Percentiles rank a stretch among this genome's conserved stretches.
These are phyloP conservation scores for Lunasporangiospora selenospora DNA, from an alignment of 192 early-diverging fungal genomes.

Conservation along the genomic window DNA sequence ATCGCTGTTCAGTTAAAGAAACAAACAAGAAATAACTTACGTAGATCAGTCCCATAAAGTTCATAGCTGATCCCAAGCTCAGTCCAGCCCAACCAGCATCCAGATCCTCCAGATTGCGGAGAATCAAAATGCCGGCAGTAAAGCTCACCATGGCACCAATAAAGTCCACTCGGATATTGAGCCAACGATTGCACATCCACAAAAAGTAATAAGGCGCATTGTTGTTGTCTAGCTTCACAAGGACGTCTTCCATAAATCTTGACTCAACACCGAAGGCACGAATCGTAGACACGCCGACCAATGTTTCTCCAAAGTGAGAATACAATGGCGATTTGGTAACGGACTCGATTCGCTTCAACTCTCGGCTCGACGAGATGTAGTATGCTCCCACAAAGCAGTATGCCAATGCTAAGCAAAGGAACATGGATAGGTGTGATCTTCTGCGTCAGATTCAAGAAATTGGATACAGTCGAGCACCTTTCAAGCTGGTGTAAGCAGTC, in stretches of 20 bases:
- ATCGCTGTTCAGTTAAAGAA: neutral
- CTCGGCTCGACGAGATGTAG: conserved; percentile 61
- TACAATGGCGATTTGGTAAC: conserved; percentile 77
- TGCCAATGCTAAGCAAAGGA: conserved; percentile 53
- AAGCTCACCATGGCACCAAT: conserved; percentile 76
- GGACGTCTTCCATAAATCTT: conserved; percentile 66
- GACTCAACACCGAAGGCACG: conserved; percentile 81
- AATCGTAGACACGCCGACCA: conserved; percentile 77
- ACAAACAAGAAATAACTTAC: conserved; percentile 16
- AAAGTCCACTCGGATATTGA: conserved; percentile 80
- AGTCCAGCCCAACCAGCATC: conserved; percentile 87
- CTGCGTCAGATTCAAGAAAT: neutral
- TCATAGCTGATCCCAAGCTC: conserved; percentile 78
- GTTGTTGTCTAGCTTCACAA: conserved; percentile 65
- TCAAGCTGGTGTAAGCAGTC: neutral
- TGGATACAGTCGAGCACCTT: neutral
- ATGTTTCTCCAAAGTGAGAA: conserved; percentile 82
- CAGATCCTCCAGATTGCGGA: conserved; percentile 57
- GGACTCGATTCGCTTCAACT: conserved; percentile 87
- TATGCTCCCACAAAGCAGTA: conserved; percentile 39
- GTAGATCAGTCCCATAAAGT: conserved; percentile 63
- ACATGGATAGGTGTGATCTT: conserved; percentile 12
- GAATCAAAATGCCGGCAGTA: conserved; percentile 66
- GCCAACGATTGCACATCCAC: conserved; percentile 88
- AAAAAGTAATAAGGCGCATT: conserved; percentile 83